Percentiles rank a stretch among this genome's conserved stretches.
Conservation (phyloP, 768 basidiomycete species). For the Pholiota microspora region DNA sequence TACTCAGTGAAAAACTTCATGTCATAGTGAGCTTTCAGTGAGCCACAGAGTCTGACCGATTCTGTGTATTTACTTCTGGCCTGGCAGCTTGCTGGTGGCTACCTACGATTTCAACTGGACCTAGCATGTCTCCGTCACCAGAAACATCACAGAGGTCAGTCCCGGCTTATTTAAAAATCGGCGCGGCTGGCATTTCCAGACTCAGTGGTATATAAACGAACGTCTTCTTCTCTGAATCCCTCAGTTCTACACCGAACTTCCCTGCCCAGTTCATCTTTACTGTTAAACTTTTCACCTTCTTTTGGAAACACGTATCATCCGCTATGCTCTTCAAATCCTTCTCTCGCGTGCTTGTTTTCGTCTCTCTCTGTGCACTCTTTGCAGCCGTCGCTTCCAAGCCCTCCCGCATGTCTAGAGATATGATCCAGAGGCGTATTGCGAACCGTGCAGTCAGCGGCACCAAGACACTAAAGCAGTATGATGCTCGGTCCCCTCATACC, state of each 20-base stretch:
- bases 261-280: not conserved
- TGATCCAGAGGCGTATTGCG: not conserved
- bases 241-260: slow-evolving; percentile 1
- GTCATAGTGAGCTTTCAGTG: too few species aligned
- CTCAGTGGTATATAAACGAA: not conserved
- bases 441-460: not conserved
- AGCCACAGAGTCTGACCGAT: too few species aligned
- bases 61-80: too few species aligned
- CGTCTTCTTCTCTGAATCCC: not conserved
- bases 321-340: slow-evolving; percentile 4
- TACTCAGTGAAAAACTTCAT: too few species aligned
- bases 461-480: not conserved
- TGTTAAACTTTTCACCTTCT: not conserved
- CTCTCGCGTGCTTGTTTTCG: slow-evolving; percentile 12
- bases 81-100: too few species aligned
- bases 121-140: not conserved
- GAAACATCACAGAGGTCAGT: too few species aligned
- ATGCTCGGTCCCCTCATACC: not conserved
- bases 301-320: not conserved
- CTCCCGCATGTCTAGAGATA: not conserved
- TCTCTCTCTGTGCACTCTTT: slow-evolving; percentile 14
- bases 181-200: not conserved
- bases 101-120: not conserved
- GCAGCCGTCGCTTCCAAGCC: slow-evolving; percentile 5
- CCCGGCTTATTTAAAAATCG: not conserved